phyloP scores from a whole-genome alignment of 1,284 basidiomycete species.

The Baeospora myosura region DNA sequence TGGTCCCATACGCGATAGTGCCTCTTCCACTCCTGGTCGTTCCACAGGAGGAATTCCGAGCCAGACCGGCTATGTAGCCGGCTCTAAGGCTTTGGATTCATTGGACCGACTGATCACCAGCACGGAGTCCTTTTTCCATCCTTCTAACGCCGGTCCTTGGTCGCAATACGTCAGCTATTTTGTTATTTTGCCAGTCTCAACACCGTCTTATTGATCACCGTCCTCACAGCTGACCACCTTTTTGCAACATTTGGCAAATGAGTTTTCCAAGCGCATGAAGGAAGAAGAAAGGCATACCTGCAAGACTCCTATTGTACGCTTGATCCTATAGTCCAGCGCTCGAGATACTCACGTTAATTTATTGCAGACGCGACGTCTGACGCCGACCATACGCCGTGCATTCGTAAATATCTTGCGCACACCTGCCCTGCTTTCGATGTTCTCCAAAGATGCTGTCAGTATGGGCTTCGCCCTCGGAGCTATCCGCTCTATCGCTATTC shows the following conservation, averaged over 20 bases:
- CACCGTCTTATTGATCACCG: slow-evolving; percentile 2
- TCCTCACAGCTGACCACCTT: slow-evolving; percentile 59
- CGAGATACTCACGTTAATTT: slow-evolving; percentile 7
- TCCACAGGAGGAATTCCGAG: slow-evolving; percentile 20
- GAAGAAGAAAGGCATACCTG: slow-evolving; percentile 80
- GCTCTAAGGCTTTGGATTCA: slow-evolving; percentile 86
- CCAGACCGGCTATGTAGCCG: slow-evolving; percentile 64
- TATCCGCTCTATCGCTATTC: slow-evolving; percentile 66
- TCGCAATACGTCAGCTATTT: slow-evolving; percentile 41
- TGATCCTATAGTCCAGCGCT: neutral
- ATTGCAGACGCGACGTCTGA: slow-evolving; percentile 65
- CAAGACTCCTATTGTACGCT: slow-evolving; percentile 70
- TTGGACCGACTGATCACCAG: slow-evolving; percentile 87
- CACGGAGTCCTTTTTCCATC: slow-evolving; percentile 91
- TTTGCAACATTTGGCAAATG: slow-evolving; percentile 69
- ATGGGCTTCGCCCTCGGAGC: slow-evolving; percentile 66
- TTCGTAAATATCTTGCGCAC: slow-evolving; percentile 83
- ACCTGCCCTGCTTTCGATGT: slow-evolving; percentile 90
- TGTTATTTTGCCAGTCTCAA: neutral
- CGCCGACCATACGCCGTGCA: slow-evolving; percentile 72
- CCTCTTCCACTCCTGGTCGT: slow-evolving; percentile 25
- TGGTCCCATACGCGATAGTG: slow-evolving; percentile 47
- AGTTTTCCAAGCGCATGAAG: slow-evolving; percentile 78
- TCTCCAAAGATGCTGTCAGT: slow-evolving; percentile 77
- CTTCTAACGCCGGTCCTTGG: slow-evolving; percentile 74